Conservation (phyloP, 148 eudicot species). For the Rhododendron simsii region DNA sequence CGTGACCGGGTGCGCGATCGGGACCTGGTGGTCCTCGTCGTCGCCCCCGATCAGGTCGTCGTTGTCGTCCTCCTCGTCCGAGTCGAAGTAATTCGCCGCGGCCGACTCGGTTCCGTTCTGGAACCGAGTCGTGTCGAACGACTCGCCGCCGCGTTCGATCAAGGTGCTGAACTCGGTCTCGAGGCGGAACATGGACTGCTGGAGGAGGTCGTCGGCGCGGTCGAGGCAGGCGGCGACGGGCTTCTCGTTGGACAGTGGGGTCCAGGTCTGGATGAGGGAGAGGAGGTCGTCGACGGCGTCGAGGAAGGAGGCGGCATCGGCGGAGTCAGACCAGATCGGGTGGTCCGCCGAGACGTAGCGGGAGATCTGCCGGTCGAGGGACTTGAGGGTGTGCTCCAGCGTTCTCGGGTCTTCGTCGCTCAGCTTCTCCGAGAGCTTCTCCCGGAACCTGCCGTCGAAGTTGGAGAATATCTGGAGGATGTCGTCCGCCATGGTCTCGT, state of each 20-base stretch:
- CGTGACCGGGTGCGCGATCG: constrained; percentile 69
- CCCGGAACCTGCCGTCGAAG: constrained; percentile 78
- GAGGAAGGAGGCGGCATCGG: constrained; percentile 55
- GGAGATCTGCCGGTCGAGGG: constrained; percentile 58
- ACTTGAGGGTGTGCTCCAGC: constrained; percentile 35
- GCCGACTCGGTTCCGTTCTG: constrained; percentile 11
- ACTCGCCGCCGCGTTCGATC: constrained; percentile 45
- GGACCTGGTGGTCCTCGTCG: constrained; percentile 40
- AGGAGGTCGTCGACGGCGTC: constrained; percentile 55
- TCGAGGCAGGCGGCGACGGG: constrained; percentile 32
- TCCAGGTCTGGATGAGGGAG: constrained; percentile 41
- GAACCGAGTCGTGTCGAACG: constrained; percentile 33
- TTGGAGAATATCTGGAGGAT: constrained; percentile 89
- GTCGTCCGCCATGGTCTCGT: constrained; percentile 85
- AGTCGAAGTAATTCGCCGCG: constrained; percentile 7
- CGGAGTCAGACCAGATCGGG: constrained; percentile 60
- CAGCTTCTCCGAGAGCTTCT: constrained; percentile 48
- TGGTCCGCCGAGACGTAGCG: constrained; percentile 42
- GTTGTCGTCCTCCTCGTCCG: constrained; percentile 25
- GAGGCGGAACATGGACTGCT: constrained; percentile 56
- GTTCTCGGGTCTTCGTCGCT: constrained; percentile 17
- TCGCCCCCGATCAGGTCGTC: constrained; percentile 15
- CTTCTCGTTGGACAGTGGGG: constrained; percentile 45
- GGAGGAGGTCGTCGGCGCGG: constrained; percentile 73
- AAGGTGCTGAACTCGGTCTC: constrained; percentile 70